phyloP scores from a whole-genome alignment of 768 basidiomycete species.

The Pholiota microspora region DNA sequence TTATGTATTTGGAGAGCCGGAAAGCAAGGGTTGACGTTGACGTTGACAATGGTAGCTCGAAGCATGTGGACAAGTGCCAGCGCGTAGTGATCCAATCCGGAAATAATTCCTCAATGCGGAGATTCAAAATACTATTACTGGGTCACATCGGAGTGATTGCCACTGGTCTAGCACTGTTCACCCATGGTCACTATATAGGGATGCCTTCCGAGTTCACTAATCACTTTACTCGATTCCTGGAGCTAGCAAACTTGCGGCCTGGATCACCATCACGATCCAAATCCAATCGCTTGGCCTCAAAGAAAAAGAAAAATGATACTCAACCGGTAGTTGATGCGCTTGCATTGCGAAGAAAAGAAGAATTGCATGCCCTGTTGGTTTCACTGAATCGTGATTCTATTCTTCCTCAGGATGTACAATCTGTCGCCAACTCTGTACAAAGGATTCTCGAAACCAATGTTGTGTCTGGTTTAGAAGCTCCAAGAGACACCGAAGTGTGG shows the following conservation, averaged over 20 bases:
- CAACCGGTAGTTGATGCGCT: not conserved
- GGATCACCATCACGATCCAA: slow-evolving; percentile 13
- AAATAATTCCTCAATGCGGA: slow-evolving; percentile 6
- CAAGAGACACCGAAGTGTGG: slow-evolving; percentile 30
- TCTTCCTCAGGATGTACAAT: slow-evolving; percentile 26
- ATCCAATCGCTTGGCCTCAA: not conserved
- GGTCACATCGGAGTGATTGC: not conserved
- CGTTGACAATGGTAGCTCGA: not conserved
- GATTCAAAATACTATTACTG: slow-evolving; percentile 5
- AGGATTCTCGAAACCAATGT: slow-evolving; percentile 12
- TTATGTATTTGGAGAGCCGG: too few species aligned
- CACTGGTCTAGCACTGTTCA: not conserved
- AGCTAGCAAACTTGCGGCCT: slow-evolving; percentile 24
- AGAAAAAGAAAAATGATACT: not conserved
- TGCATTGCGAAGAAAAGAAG: slow-evolving; percentile 24
- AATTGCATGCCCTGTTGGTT: slow-evolving; percentile 35
- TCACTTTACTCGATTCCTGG: slow-evolving; percentile 33
- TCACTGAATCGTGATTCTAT: slow-evolving; percentile 28
- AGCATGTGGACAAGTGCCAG: too few species aligned
- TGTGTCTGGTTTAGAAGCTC: not conserved
- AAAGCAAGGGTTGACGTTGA: too few species aligned
- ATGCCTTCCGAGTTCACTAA: slow-evolving; percentile 40
- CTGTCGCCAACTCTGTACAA: slow-evolving; percentile 23
- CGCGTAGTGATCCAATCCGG: not conserved
- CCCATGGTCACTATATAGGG: too few species aligned